Conservation (phyloP, 805 yeast genomes). For the Metschnikowia similis region DNA sequence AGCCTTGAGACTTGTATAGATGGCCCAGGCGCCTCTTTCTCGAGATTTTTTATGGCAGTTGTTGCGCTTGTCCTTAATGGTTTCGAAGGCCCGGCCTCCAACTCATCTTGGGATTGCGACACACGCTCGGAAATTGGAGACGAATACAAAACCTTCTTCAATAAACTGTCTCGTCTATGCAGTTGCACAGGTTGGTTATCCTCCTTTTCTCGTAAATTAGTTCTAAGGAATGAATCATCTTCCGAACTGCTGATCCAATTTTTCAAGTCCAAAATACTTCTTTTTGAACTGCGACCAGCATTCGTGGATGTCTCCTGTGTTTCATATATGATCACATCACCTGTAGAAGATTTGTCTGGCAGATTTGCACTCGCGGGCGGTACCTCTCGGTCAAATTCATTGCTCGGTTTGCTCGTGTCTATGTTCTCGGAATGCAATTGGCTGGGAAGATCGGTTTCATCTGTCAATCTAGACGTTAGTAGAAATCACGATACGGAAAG, state of each 20-base stretch:
- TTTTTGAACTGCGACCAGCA: not conserved
- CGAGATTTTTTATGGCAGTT: not conserved
- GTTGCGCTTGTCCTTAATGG: too few species aligned
- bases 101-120: not conserved
- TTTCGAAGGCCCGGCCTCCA: not conserved
- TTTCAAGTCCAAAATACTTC: constrained; percentile 12
- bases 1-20: not conserved
- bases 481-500: not conserved
- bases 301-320: not conserved
- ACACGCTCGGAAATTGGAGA: constrained; percentile 9
- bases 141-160: constrained; percentile 4
- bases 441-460: constrained; percentile 1
- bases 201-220: not conserved
- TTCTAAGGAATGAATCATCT: constrained; percentile 11
- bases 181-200: not conserved
- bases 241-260: constrained; percentile 19
- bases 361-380: not conserved
- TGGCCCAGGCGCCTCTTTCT: not conserved
- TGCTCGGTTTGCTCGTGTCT: not conserved
- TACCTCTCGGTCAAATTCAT: not conserved
- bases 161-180: not conserved
- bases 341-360: not conserved
- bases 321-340: not conserved
- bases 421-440: not conserved
- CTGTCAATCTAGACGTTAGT: constrained; percentile 6